These are phyloP conservation scores for Chlorociboria aeruginascens DNA, from an alignment of 495 filamentous ascomycete genomes.

Conservation along the genomic window DNA sequence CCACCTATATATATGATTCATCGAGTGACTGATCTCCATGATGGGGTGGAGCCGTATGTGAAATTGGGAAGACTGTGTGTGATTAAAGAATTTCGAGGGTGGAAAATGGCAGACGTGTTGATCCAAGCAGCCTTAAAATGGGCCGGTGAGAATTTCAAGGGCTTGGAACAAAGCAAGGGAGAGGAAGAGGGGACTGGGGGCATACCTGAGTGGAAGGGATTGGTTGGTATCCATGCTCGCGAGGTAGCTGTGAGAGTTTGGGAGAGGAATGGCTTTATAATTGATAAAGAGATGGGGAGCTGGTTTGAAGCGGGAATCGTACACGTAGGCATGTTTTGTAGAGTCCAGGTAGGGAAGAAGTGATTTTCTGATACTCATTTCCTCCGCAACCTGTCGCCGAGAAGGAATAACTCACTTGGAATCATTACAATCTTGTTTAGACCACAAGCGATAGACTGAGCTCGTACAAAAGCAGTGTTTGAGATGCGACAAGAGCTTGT, in stretches of 20 bases:
- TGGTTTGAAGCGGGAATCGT: constrained; percentile 77
- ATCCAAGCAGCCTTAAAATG: constrained; percentile 48
- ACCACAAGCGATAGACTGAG: too few relatives aligned
- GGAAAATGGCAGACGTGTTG: constrained; percentile 47
- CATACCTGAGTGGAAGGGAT: constrained; percentile 47
- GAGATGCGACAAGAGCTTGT: too few relatives aligned
- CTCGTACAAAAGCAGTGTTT: too few relatives aligned
- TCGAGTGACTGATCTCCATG: constrained; percentile 29
- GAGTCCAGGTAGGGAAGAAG: constrained; percentile 8
- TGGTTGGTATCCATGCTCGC: constrained; percentile 64
- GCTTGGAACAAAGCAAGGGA: constrained; percentile 19
- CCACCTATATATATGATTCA: constrained; percentile 20
- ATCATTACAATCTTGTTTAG: too few relatives aligned
- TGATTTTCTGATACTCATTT: background rate
- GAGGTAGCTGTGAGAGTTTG: constrained; percentile 46
- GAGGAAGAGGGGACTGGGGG: constrained; percentile 3
- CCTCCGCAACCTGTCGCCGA: background rate
- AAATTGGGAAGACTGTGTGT: constrained; percentile 67
- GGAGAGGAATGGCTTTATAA: constrained; percentile 51
- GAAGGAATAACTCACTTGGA: background rate
- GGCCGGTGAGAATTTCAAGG: constrained; percentile 14
- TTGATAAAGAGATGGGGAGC: constrained; percentile 55
- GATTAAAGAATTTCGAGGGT: constrained; percentile 44
- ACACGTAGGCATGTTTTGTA: constrained; percentile 68
- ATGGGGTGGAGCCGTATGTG: constrained; percentile 55